Percentiles rank a stretch among this genome's conserved stretches.
Conservation (phyloP, 23 red algal species). For the Gracilaria caudata region DNA sequence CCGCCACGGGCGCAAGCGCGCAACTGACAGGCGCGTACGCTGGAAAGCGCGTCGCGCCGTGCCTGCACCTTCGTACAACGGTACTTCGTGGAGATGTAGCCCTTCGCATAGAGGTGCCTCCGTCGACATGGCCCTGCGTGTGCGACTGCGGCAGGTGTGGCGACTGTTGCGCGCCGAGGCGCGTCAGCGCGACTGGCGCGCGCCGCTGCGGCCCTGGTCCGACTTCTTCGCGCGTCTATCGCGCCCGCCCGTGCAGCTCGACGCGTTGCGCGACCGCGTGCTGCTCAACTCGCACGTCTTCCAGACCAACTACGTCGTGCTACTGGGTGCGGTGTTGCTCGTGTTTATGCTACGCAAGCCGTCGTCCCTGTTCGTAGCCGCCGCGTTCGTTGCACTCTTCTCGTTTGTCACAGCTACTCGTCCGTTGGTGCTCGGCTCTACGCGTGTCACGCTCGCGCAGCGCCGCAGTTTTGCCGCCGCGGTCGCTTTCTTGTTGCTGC, state of each 20-base stretch:
- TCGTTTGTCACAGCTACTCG: conserved; percentile 18
- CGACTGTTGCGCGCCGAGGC: neutral
- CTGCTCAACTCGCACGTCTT: conserved; percentile 71
- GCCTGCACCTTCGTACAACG: too few species aligned
- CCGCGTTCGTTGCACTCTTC: conserved; percentile 1
- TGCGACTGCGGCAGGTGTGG: neutral
- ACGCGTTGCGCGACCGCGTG: conserved; percentile 30
- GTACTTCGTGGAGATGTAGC: too few species aligned
- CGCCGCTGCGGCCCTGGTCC: conserved; percentile 41
- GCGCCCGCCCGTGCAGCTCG: neutral
- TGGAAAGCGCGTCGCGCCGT: too few species aligned
- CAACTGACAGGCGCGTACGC: too few species aligned
- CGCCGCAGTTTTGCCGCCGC: neutral
- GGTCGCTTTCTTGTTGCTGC: neutral
- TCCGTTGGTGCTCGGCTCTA: conserved; percentile 22
- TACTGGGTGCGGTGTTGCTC: conserved; percentile 20
- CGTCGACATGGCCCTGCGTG: neutral
- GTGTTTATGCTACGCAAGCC: conserved; percentile 12
- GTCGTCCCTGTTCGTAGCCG: conserved; percentile 43
- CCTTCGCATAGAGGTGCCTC: neutral
- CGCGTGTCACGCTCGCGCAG: conserved; percentile 29
- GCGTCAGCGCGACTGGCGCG: conserved; percentile 48
- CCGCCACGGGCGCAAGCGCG: too few species aligned
- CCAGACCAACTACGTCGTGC: conserved; percentile 54
- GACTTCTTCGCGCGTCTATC: conserved; percentile 46